phyloP scores from a whole-genome alignment of 192 early-diverging fungal species.

The Martensiomyces pterosporus region DNA sequence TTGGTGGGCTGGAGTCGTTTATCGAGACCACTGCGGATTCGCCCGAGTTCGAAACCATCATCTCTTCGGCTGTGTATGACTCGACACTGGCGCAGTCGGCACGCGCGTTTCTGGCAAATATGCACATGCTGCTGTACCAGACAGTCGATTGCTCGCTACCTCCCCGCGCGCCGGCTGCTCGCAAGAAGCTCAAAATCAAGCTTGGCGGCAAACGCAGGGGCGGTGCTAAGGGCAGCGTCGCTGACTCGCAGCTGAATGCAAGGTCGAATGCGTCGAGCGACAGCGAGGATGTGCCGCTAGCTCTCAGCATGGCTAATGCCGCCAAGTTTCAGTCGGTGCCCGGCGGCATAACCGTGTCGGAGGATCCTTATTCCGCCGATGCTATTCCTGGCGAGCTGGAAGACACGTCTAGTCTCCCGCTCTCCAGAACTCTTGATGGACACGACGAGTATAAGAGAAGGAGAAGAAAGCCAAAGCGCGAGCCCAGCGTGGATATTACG shows the following conservation, averaged over 20 bases:
- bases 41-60: conserved; percentile 16
- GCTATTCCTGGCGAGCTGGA: conserved; percentile 7
- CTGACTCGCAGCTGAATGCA: neutral
- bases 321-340: neutral
- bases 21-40: conserved; percentile 33
- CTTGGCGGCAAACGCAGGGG: conserved; percentile 13
- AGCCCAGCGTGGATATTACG: neutral
- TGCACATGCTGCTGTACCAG: conserved; percentile 39
- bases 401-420: neutral
- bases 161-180: conserved; percentile 13
- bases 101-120: conserved; percentile 17
- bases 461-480: neutral
- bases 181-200: conserved; percentile 44
- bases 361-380: conserved; percentile 7
- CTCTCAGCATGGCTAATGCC: conserved; percentile 3
- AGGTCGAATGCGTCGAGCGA: conserved; percentile 29
- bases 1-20: conserved; percentile 39
- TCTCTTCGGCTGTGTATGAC: conserved; percentile 31
- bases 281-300: conserved; percentile 45
- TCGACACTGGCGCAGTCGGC: conserved; percentile 13
- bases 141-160: conserved; percentile 34
- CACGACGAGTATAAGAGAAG: neutral
- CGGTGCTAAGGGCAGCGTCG: neutral
- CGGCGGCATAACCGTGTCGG: neutral
- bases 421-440: neutral